phyloP scores from a whole-genome alignment of 2,329 filamentous ascomycete species.

The Cercospora zeae-maydis region DNA sequence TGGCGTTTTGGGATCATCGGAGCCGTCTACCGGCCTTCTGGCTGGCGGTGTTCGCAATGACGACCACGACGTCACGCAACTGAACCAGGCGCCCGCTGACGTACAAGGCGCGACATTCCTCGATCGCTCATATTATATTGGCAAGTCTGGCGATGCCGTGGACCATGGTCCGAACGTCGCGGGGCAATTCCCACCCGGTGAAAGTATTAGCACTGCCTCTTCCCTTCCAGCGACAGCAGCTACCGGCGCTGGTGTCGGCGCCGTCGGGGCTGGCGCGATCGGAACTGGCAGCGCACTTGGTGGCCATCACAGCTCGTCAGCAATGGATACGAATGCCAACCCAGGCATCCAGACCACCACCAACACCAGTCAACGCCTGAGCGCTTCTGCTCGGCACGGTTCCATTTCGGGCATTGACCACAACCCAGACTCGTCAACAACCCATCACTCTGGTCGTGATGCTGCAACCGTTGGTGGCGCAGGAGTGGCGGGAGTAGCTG shows the following conservation, averaged over 20 bases:
- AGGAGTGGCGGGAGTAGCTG: constrained; percentile 30
- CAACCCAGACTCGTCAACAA: background rate
- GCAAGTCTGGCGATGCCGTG: constrained; percentile 5
- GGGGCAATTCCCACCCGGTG: constrained; percentile 32
- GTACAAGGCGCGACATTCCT: constrained; percentile 30
- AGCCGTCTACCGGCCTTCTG: constrained; percentile 4
- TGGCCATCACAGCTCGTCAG: background rate
- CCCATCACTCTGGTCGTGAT: constrained; percentile 33
- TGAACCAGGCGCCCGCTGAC: constrained; percentile 21
- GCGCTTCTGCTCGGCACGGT: constrained; percentile 27
- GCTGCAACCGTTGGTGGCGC: constrained; percentile 34
- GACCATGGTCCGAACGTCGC: constrained; percentile 32
- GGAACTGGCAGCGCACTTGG: background rate
- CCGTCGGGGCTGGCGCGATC: background rate
- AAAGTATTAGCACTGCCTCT: constrained; percentile 6
- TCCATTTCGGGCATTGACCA: constrained; percentile 14
- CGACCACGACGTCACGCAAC: constrained; percentile 9
- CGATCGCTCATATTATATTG: constrained; percentile 26
- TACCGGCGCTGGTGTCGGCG: background rate
- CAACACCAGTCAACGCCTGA: background rate
- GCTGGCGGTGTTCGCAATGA: constrained; percentile 13
- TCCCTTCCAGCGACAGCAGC: background rate
- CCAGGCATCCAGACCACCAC: background rate
- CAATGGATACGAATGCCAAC: background rate
- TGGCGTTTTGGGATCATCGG: constrained; percentile 2